These are phyloP conservation scores for Astrothelium macrocarpum DNA, from an alignment of 495 filamentous ascomycete genomes.

Conservation along the genomic window DNA sequence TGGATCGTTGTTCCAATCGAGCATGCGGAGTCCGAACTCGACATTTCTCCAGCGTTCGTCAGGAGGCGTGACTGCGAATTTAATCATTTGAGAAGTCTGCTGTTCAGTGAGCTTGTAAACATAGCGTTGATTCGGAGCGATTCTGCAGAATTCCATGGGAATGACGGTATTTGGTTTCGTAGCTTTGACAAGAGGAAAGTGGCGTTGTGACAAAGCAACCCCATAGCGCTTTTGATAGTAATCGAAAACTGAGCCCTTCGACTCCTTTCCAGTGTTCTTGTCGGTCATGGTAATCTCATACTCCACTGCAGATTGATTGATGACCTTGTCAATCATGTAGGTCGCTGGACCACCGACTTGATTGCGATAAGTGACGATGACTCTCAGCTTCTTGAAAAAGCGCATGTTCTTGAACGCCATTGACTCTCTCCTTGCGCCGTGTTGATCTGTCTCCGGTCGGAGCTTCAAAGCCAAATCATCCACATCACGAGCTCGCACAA, in stretches of 20 bases:
- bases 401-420: conserved; percentile 42
- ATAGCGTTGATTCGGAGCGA: conserved; percentile 63
- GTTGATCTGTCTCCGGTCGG: conserved; percentile 2
- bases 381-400: conserved; percentile 53
- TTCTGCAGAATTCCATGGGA: conserved; percentile 65
- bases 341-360: conserved; percentile 31
- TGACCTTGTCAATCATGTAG: conserved; percentile 56
- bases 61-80: conserved; percentile 64
- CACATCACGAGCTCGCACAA: conserved; percentile 15
- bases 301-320: conserved; percentile 39
- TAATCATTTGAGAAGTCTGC: conserved; percentile 77
- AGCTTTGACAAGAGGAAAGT: conserved; percentile 64
- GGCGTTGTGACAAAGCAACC: conserved; percentile 40
- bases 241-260: conserved; percentile 47
- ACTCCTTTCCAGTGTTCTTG: conserved; percentile 49
- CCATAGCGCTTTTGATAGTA: conserved; percentile 65
- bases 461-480: conserved; percentile 12
- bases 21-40: conserved; percentile 49
- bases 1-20: conserved; percentile 59
- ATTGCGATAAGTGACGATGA: conserved; percentile 52
- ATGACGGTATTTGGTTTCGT: conserved; percentile 49
- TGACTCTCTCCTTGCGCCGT: conserved; percentile 25
- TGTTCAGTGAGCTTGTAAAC: conserved; percentile 62
- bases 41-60: conserved; percentile 52
- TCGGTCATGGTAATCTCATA: conserved; percentile 22